Conservation (phyloP, 305 asterid genomes). For the Solanum hybrid region DNA sequence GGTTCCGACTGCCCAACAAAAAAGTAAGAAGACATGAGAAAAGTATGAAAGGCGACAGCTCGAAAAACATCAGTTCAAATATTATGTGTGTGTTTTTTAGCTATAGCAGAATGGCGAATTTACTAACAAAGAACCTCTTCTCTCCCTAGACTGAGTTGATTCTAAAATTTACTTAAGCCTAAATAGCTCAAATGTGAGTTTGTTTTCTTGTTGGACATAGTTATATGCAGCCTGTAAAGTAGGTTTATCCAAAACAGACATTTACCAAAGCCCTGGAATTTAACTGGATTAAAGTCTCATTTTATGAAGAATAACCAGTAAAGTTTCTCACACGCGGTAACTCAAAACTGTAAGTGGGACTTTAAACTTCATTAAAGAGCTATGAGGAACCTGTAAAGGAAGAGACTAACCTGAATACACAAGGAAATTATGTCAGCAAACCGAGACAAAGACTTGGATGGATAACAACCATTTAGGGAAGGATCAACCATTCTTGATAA, state of each 20-base stretch:
- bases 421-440: constrained; percentile 86
- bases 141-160: neutral
- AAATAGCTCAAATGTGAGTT: neutral
- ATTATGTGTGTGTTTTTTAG: neutral
- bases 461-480: constrained; percentile 60
- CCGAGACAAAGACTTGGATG: constrained; percentile 83
- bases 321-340: neutral
- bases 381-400: neutral
- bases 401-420: constrained; percentile 69
- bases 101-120: neutral
- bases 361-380: neutral
- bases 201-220: neutral
- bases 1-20: constrained; percentile 12
- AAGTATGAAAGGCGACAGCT: neutral
- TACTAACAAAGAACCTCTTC: neutral
- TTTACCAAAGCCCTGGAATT: neutral
- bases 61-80: neutral
- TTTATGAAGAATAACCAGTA: neutral
- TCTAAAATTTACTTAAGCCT: neutral
- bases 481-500: constrained; percentile 92
- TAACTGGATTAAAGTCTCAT: neutral
- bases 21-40: neutral
- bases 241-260: neutral
- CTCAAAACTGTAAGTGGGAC: neutral
- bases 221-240: neutral